Conservation (phyloP, 139 green algal genomes). For the Nannochloris sp. region DNA sequence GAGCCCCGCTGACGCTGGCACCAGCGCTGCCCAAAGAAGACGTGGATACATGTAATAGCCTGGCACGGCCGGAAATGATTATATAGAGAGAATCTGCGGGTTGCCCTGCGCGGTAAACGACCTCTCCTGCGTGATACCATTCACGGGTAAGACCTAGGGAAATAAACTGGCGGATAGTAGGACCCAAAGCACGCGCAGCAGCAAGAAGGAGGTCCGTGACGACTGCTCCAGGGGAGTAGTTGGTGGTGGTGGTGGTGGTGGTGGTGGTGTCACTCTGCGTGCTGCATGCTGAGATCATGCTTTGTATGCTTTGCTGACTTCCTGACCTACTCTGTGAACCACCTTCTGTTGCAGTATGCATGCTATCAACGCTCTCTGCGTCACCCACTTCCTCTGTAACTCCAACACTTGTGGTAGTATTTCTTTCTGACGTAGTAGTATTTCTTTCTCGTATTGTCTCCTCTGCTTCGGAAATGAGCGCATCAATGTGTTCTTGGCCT, state of each 20-base stretch:
- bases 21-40: too few relatives aligned
- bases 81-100: constrained; percentile 62
- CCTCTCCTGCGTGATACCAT: constrained; percentile 59
- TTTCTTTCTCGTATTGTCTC: too few relatives aligned
- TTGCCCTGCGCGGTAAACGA: constrained; percentile 51
- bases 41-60: constrained; percentile 39
- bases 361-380: not conserved
- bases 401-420: not conserved
- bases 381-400: not conserved
- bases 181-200: constrained; percentile 42
- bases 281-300: not conserved
- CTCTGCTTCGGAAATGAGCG: constrained; percentile 12
- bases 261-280: not conserved
- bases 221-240: not conserved
- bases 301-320: not conserved
- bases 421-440: not conserved
- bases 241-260: not conserved
- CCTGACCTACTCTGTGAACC: not conserved
- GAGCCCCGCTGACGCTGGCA: too few relatives aligned
- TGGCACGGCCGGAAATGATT: constrained; percentile 61
- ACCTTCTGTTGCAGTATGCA: not conserved
- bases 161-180: constrained; percentile 62
- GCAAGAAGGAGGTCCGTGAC: constrained; percentile 52
- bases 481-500: constrained; percentile 39
- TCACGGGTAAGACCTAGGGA: constrained; percentile 66